phyloP scores from a whole-genome alignment of 2,329 filamentous ascomycete genomes.

The Chrysoporthe cubensis region DNA sequence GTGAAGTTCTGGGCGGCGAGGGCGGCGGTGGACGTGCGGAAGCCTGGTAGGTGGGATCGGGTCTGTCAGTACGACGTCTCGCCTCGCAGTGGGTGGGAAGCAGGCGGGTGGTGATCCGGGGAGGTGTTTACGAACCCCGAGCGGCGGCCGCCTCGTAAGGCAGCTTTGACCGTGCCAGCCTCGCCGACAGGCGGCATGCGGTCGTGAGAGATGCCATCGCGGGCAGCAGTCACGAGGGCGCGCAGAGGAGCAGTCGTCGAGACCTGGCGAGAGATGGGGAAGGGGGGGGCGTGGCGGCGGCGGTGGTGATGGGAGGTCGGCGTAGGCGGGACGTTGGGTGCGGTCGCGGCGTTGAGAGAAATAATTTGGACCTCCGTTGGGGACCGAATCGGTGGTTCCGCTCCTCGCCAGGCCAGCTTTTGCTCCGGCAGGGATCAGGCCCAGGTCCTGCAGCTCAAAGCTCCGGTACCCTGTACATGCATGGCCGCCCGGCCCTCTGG shows the following conservation, averaged over 20 bases:
- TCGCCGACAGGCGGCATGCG: conserved; percentile 66
- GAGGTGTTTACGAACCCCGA: conserved; percentile 57
- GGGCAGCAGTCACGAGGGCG: conserved; percentile 31
- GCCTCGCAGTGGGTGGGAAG: background rate
- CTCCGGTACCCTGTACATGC: background rate
- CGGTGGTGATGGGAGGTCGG: conserved; percentile 18
- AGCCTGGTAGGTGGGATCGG: conserved; percentile 51
- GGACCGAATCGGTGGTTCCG: conserved; percentile 23
- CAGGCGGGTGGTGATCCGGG: background rate
- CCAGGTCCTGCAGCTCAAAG: background rate
- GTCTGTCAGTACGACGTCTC: conserved; percentile 12
- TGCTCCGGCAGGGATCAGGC: conserved; percentile 11
- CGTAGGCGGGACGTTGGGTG: conserved; percentile 1
- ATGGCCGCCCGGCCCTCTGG: too few species aligned
- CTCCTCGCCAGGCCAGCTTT: conserved; percentile 26
- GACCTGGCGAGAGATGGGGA: conserved; percentile 17
- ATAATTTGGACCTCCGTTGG: conserved; percentile 29
- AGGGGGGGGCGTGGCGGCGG: conserved; percentile 34
- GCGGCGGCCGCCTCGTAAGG: conserved; percentile 54
- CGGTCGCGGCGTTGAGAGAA: conserved; percentile 19
- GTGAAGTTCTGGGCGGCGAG: conserved; percentile 84
- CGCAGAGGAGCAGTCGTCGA: background rate
- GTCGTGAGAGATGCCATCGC: conserved; percentile 70
- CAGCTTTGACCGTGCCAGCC: conserved; percentile 59
- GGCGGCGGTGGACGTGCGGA: conserved; percentile 63